Percentiles rank a stretch among this genome's conserved stretches.
Conservation (phyloP, 208 protist genomes). For the Leishmania turanica region DNA sequence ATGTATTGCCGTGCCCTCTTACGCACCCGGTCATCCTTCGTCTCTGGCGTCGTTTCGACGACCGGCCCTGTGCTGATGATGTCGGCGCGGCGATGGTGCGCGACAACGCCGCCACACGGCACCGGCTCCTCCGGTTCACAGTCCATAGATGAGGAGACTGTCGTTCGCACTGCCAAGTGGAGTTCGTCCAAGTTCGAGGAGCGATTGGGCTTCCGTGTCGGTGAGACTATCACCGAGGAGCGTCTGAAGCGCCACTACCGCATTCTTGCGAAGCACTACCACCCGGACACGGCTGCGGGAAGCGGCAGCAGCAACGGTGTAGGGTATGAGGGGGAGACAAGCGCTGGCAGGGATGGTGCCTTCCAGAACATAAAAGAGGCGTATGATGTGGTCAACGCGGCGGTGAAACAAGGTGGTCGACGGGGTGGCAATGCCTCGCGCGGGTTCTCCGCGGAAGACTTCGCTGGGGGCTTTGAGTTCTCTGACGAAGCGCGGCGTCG, state of each 20-base stretch:
- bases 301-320: slow-evolving; percentile 10
- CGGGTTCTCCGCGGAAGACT: neutral
- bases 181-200: slow-evolving; percentile 47
- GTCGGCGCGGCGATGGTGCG: slow-evolving; percentile 1
- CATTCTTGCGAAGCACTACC: slow-evolving; percentile 76
- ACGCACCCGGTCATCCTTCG: neutral
- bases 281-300: slow-evolving; percentile 55
- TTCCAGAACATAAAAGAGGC: slow-evolving; percentile 82
- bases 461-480: slow-evolving; percentile 41
- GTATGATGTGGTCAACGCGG: slow-evolving; percentile 47
- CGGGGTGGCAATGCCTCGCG: neutral
- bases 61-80: neutral
- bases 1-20: neutral
- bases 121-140: neutral
- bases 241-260: slow-evolving; percentile 62
- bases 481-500: slow-evolving; percentile 56
- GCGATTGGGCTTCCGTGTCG: slow-evolving; percentile 63
- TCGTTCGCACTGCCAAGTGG: slow-evolving; percentile 49
- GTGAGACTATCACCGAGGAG: slow-evolving; percentile 39
- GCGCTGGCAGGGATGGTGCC: slow-evolving; percentile 20
- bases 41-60: neutral
- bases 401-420: slow-evolving; percentile 20
- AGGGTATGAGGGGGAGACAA: neutral
- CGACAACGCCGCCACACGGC: neutral
- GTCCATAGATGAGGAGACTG: slow-evolving; percentile 25